Conservation (phyloP, 257 asterid species). For the Nicotiana otophora region DNA sequence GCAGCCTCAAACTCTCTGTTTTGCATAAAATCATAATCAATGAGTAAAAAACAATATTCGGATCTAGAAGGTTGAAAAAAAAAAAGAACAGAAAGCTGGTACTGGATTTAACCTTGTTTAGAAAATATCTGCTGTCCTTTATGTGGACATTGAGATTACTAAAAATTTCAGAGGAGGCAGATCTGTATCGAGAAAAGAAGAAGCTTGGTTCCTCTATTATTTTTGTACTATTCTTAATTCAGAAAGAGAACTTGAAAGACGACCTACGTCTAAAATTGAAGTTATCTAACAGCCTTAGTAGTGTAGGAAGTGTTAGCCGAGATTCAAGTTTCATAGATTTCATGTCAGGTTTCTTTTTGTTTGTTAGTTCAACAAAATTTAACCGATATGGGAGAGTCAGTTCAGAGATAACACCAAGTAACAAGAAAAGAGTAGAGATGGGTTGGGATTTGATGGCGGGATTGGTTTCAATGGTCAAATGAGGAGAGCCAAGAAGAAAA, state of each 20-base stretch:
- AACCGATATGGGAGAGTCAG: background rate
- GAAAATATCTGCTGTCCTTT: background rate
- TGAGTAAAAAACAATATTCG: too few species aligned
- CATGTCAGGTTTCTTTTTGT: background rate
- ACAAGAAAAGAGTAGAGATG: background rate
- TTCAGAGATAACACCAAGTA: background rate
- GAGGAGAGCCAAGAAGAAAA: background rate
- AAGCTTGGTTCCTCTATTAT: too few species aligned
- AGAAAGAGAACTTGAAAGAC: background rate
- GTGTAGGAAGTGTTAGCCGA: constrained; percentile 6
- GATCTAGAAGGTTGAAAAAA: too few species aligned
- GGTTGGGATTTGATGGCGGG: background rate
- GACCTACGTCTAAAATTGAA: background rate
- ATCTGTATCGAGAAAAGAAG: too few species aligned
- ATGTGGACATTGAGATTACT: background rate
- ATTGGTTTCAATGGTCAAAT: background rate
- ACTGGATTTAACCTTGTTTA: background rate
- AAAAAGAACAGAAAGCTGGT: too few species aligned
- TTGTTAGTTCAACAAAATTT: background rate
- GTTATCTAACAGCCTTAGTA: constrained; percentile 23
- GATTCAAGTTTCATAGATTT: background rate
- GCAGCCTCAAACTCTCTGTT: too few species aligned
- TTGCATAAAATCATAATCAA: too few species aligned
- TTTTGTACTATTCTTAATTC: background rate
- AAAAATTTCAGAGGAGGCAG: background rate